Evolutionary conservation across 2,329 filamentous ascomycete genomes (phyloP).

Genomic region (Paramyrothecium sp.): DNA sequence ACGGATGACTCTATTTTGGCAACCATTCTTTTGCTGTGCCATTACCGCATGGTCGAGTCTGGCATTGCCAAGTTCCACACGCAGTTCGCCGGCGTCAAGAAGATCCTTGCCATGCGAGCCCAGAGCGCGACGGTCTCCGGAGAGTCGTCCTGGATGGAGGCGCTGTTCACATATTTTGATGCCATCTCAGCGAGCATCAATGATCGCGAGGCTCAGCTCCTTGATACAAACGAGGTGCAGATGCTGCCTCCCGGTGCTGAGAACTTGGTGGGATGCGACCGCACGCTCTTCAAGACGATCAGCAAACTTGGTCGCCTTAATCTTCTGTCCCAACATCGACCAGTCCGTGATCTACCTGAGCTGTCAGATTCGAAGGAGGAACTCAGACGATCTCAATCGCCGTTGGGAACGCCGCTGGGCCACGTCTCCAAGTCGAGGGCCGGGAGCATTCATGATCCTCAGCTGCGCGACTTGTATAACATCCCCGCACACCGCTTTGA

Average conservation of each 20-base stretch:
- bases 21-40: conserved; percentile 81
- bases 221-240: conserved; percentile 52
- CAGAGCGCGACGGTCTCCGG: conserved; percentile 50
- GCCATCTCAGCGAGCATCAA: conserved; percentile 91
- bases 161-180: conserved; percentile 92
- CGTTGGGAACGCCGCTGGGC: conserved; percentile 38
- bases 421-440: conserved; percentile 38
- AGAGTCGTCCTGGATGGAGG: conserved; percentile 86
- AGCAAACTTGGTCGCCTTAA: conserved; percentile 82
- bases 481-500: conserved; percentile 60
- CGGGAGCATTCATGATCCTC: conserved; percentile 21
- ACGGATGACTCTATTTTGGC: conserved; percentile 85
- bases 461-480: conserved; percentile 26
- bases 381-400: conserved; percentile 32
- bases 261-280: conserved; percentile 85
- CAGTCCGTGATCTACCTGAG: conserved; percentile 39
- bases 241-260: conserved; percentile 65
- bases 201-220: conserved; percentile 81
- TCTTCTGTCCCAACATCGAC: conserved; percentile 70
- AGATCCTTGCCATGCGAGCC: conserved; percentile 73
- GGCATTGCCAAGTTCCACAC: conserved; percentile 91
- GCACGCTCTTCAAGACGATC: conserved; percentile 82
- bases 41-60: conserved; percentile 92
- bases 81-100: conserved; percentile 90
- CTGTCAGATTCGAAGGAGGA: conserved; percentile 11